Evolutionary conservation across 306 rosid species (phyloP).

Genomic region (Fragaria vesca): DNA sequence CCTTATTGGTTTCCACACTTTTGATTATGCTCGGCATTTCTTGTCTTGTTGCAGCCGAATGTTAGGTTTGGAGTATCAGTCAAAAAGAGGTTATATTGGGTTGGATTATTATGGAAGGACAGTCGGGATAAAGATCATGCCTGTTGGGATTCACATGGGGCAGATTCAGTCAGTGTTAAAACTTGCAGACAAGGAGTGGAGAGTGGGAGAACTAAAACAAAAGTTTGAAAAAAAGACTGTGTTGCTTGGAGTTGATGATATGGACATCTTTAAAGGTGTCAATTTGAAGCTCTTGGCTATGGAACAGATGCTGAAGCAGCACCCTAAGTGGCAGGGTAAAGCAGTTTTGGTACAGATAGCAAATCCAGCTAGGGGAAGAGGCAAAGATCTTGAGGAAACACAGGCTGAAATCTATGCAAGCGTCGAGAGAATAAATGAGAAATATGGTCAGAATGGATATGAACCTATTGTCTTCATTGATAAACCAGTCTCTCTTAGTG

Average conservation of each 20-base stretch:
- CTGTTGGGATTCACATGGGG: conserved; percentile 73
- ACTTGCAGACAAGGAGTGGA: conserved; percentile 57
- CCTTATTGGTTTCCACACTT: conserved; percentile 68
- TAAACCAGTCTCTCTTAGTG: conserved; percentile 44
- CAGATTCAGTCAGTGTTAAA: conserved; percentile 53
- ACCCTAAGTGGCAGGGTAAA: conserved; percentile 51
- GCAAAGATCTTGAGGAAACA: conserved; percentile 59
- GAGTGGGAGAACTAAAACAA: conserved; percentile 46
- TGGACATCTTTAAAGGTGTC: conserved; percentile 64
- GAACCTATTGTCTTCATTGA: conserved; percentile 55
- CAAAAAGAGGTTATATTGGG: conserved; percentile 71
- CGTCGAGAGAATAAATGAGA: conserved; percentile 45
- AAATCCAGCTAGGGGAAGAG: conserved; percentile 63
- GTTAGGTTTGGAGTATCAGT: conserved; percentile 65
- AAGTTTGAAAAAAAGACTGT: conserved; percentile 51
- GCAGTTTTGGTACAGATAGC: conserved; percentile 58
- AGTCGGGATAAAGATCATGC: conserved; percentile 63
- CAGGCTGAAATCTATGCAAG: conserved; percentile 46
- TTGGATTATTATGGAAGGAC: conserved; percentile 69
- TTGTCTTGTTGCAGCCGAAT: conserved; percentile 70
- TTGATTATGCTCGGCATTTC: conserved; percentile 76
- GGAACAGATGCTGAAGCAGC: conserved; percentile 62
- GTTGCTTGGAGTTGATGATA: conserved; percentile 60
- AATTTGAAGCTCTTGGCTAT: conserved; percentile 58
- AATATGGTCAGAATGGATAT: conserved; percentile 41